A percentile compares a stretch with the other conserved stretches of the same genome.
Conservation (phyloP, 2,329 filamentous ascomycete genomes). For the Furcasterigmium furcatum region DNA sequence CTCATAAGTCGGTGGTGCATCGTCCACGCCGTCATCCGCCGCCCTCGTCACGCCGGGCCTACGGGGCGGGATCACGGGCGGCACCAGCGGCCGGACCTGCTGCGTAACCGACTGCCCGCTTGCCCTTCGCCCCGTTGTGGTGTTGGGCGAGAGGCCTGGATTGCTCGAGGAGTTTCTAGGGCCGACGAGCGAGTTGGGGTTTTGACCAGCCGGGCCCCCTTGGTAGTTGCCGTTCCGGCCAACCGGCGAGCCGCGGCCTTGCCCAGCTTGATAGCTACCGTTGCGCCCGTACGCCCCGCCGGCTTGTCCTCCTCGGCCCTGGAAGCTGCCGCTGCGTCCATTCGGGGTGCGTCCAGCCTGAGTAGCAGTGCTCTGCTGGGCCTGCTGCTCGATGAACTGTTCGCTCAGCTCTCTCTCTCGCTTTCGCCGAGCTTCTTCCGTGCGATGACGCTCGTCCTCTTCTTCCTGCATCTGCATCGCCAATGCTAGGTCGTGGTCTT, state of each 20-base stretch:
- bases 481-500: conserved; percentile 84
- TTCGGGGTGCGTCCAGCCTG: too few relatives aligned
- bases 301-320: conserved; percentile 1
- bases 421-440: conserved; percentile 56
- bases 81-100: conserved; percentile 43
- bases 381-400: conserved; percentile 67
- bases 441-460: conserved; percentile 75
- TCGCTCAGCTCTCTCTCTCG: conserved; percentile 68
- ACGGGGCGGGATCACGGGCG: conserved; percentile 34
- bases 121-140: conserved; percentile 6
- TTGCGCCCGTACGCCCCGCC: neutral
- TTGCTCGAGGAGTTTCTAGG: conserved; percentile 16
- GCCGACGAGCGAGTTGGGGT: conserved; percentile 4
- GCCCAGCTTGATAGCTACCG: conserved; percentile 6
- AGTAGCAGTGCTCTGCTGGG: conserved; percentile 35
- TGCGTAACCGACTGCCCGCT: conserved; percentile 7
- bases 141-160: conserved; percentile 4
- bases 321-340: too few relatives aligned
- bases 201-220: neutral
- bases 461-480: conserved; percentile 93
- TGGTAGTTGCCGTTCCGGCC: too few relatives aligned
- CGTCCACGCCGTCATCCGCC: conserved; percentile 38
- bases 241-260: too few relatives aligned
- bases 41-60: conserved; percentile 30
- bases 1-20: conserved; percentile 56